Percentiles rank a stretch among this genome's conserved stretches.
phyloP scores from a whole-genome alignment of 2,329 filamentous ascomycete species.

The Phoma sp. region DNA sequence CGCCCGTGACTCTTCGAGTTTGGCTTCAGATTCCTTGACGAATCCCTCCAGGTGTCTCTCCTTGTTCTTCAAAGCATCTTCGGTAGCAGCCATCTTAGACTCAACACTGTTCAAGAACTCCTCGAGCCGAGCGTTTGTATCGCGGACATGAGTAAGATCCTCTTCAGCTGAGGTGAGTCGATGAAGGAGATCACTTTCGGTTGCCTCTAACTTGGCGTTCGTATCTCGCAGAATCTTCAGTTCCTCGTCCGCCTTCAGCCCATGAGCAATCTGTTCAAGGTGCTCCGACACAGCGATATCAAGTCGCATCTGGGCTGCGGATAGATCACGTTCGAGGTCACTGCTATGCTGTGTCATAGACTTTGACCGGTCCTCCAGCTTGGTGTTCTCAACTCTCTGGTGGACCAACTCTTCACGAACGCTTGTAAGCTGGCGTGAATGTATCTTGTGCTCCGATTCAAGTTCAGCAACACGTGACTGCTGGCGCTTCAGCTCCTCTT shows the following conservation, averaged over 20 bases:
- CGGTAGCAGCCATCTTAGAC: conserved; percentile 37
- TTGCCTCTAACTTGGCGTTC: conserved; percentile 34
- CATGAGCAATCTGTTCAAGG: conserved; percentile 22
- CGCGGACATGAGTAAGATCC: conserved; percentile 35
- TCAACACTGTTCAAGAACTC: conserved; percentile 40
- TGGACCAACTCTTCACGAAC: conserved; percentile 19
- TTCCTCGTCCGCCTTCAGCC: conserved; percentile 37
- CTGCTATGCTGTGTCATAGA: conserved; percentile 4
- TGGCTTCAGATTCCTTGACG: conserved; percentile 37
- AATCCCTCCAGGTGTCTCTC: conserved; percentile 36
- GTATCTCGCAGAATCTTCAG: conserved; percentile 33
- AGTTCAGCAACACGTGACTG: conserved; percentile 23
- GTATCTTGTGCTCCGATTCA: conserved; percentile 26
- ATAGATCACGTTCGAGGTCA: conserved; percentile 28
- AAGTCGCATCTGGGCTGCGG: conserved; percentile 28
- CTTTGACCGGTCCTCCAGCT: conserved; percentile 19
- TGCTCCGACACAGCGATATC: conserved; percentile 31
- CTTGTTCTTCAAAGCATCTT: conserved; percentile 40
- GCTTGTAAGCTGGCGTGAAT: conserved; percentile 23
- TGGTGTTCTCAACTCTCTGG: conserved; percentile 17
- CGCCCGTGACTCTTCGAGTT: conserved; percentile 32
- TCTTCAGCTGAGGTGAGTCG: conserved; percentile 41
- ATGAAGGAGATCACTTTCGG: conserved; percentile 35
- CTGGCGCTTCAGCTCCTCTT: conserved; percentile 20
- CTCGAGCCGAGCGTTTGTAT: conserved; percentile 41